Percentiles rank a stretch among this genome's conserved stretches.
Evolutionary conservation across 140 eudicot genomes (phyloP).

Genomic region (Anethum foeniculum): DNA sequence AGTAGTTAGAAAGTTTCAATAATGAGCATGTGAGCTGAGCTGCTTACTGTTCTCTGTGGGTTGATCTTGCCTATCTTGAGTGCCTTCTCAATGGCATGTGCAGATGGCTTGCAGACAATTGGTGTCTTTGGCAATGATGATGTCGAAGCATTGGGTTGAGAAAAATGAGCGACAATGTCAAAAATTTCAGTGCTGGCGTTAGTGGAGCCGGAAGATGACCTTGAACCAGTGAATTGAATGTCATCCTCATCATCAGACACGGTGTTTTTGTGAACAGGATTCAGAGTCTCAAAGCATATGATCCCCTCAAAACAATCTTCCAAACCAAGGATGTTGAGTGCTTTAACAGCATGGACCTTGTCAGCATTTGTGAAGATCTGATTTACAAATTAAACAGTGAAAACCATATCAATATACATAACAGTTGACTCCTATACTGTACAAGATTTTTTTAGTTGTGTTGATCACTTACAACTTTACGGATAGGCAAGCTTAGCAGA

Average conservation of each 20-base stretch:
- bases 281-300: constrained; percentile 78
- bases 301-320: constrained; percentile 90
- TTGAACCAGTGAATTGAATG: constrained; percentile 41
- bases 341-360: constrained; percentile 65
- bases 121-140: constrained; percentile 68
- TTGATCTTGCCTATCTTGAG: constrained; percentile 66
- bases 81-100: constrained; percentile 66
- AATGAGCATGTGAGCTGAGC: background rate
- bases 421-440: background rate
- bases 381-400: background rate
- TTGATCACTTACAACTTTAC: constrained; percentile 59
- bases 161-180: constrained; percentile 65
- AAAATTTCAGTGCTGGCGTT: constrained; percentile 30
- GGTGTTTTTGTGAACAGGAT: constrained; percentile 52
- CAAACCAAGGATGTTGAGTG: constrained; percentile 51
- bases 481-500: constrained; percentile 66
- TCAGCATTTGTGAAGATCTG: constrained; percentile 92
- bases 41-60: constrained; percentile 82
- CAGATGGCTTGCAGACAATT: constrained; percentile 76
- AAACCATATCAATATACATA: background rate
- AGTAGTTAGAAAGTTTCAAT: background rate
- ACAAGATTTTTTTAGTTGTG: background rate
- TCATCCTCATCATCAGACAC: constrained; percentile 76
- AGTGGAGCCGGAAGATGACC: constrained; percentile 5
- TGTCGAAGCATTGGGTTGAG: constrained; percentile 29